Percentiles rank a stretch among this genome's conserved stretches.
These are phyloP conservation scores for Boletus reticuloceps DNA, from an alignment of 768 basidiomycete genomes.

Conservation along the genomic window DNA sequence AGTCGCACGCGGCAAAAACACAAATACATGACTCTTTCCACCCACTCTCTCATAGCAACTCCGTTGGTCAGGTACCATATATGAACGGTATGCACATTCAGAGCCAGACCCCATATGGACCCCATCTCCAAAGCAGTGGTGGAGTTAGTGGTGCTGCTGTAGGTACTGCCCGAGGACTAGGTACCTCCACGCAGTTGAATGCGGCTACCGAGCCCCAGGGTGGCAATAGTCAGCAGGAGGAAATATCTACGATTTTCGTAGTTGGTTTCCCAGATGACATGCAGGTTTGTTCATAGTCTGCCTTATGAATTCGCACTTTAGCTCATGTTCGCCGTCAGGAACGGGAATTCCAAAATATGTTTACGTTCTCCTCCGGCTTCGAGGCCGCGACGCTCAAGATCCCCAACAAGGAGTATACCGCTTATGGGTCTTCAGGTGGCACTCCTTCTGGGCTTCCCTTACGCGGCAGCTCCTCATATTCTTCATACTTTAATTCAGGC, in stretches of 20 bases:
- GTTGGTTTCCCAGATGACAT: constrained; percentile 99
- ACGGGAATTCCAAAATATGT: constrained; percentile 99
- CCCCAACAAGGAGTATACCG: constrained; percentile 86
- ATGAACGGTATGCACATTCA: constrained; percentile 50
- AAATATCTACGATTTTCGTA: constrained; percentile 96
- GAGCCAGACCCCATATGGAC: constrained; percentile 75
- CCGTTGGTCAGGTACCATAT: constrained; percentile 33
- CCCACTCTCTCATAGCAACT: constrained; percentile 31
- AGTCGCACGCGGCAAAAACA: constrained; percentile 26
- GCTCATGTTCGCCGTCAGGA: constrained; percentile 53
- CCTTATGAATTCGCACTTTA: constrained; percentile 8
- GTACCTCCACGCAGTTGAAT: constrained; percentile 31
- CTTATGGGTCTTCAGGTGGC: constrained; percentile 54
- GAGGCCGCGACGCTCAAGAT: constrained; percentile 98
- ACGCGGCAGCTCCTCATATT: constrained; percentile 34
- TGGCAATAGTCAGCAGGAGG: constrained; percentile 54
- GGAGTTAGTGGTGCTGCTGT: constrained; percentile 23
- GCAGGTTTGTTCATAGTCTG: constrained; percentile 60
- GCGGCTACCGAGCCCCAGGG: constrained; percentile 17
- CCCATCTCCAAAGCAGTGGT: constrained; percentile 53
- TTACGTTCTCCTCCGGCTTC: constrained; percentile 92
- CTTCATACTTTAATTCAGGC: constrained; percentile 42
- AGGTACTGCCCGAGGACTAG: constrained; percentile 25
- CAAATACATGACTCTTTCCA: constrained; percentile 35
- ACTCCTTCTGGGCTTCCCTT: constrained; percentile 35